A percentile compares a stretch with the other conserved stretches of the same genome.
phyloP scores from a whole-genome alignment of 768 basidiomycete species.

The Amanita rubescens region DNA sequence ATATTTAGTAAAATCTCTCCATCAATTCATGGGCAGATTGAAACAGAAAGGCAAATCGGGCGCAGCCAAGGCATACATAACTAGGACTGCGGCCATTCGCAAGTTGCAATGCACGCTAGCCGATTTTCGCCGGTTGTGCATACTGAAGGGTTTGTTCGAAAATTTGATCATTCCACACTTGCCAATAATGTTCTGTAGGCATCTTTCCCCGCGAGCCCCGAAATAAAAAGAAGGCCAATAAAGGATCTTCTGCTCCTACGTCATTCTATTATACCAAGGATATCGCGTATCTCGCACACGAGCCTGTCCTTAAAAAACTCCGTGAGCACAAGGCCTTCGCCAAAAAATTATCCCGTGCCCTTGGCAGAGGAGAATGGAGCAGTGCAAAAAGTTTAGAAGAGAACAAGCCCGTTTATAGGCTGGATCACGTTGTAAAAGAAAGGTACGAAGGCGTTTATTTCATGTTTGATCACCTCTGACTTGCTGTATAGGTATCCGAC shows the following conservation, averaged over 20 bases:
- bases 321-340: constrained; percentile 98
- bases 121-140: constrained; percentile 94
- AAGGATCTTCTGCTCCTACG: constrained; percentile 93
- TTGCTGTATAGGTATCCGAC: constrained; percentile 74
- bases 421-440: constrained; percentile 98
- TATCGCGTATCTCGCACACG: constrained; percentile 94
- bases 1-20: not conserved
- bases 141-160: constrained; percentile 75
- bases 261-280: constrained; percentile 99
- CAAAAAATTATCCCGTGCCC: constrained; percentile 88
- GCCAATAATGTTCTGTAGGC: constrained; percentile 37
- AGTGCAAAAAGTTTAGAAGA: constrained; percentile 91
- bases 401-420: constrained; percentile 80
- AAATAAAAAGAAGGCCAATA: constrained; percentile 89
- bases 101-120: constrained; percentile 95
- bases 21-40: constrained; percentile 60
- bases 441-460: constrained; percentile 44
- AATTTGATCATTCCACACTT: constrained; percentile 1
- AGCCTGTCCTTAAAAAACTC: constrained; percentile 88
- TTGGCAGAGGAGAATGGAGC: constrained; percentile 93
- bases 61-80: constrained; percentile 87
- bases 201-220: constrained; percentile 97
- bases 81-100: constrained; percentile 85
- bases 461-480: not conserved
- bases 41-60: constrained; percentile 85